These are phyloP conservation scores for Triticum timopheevii DNA, from an alignment of 176 grass and related monocot genomes.

Conservation along the genomic window DNA sequence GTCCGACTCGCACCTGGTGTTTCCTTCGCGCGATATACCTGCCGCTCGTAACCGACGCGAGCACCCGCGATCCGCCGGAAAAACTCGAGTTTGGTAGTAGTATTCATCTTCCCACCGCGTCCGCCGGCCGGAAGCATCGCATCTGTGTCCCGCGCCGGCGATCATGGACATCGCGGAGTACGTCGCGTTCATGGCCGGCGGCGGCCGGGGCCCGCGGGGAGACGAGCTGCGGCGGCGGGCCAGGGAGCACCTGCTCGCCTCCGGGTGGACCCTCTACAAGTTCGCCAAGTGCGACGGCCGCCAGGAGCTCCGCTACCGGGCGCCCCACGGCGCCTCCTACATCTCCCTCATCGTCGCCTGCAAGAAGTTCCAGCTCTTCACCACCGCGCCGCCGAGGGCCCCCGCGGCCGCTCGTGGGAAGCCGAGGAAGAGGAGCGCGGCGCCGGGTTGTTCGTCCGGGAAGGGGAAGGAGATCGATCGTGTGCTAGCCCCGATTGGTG, in stretches of 20 bases:
- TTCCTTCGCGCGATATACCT: too few species aligned
- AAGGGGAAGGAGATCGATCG: neutral
- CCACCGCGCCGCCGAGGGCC: neutral
- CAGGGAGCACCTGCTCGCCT: constrained; percentile 28
- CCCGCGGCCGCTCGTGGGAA: neutral
- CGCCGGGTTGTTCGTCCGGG: too few species aligned
- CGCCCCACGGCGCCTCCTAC: constrained; percentile 48
- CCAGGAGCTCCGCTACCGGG: constrained; percentile 32
- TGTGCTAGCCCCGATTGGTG: neutral
- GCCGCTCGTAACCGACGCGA: too few species aligned
- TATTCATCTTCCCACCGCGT: too few species aligned
- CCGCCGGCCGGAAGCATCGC: too few species aligned
- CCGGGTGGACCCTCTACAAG: constrained; percentile 31
- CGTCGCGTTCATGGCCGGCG: constrained; percentile 10
- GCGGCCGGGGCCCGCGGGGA: neutral
- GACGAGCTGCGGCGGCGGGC: constrained; percentile 23
- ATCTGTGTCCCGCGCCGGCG: too few species aligned
- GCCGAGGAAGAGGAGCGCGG: neutral
- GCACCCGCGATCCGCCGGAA: neutral
- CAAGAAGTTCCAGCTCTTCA: constrained; percentile 11
- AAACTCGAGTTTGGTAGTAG: neutral
- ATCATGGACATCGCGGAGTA: constrained; percentile 36
- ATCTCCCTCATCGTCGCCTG: constrained; percentile 62
- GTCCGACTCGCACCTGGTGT: too few species aligned
- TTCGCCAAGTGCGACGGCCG: constrained; percentile 13